Evolutionary conservation across 208 protist genomes (phyloP), one percentile per base, ranked within the genome.

Genomic region (Crithidia thermophila): DNA sequence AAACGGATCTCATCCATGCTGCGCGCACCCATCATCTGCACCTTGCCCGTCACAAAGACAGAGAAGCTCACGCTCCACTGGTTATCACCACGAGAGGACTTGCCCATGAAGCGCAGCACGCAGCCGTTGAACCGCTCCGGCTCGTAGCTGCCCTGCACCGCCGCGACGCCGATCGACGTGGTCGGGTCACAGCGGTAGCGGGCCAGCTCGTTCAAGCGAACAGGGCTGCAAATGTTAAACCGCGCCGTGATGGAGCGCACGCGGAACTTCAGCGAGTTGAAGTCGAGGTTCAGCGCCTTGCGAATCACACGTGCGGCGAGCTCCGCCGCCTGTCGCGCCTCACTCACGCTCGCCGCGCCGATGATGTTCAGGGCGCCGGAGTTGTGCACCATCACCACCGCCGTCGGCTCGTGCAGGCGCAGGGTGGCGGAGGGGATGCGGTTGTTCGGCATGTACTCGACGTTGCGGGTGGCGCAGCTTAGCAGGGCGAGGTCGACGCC

Each of bases 41-140:
- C 75, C 56, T 96, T 96, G 0, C 91, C 91, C 39, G 84, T 96
- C 28, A 94, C 91, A 68, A 88, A 94, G 42, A 96, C 86, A 10
- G 65, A 81, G 58, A 81, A 90, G 43, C 69, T 91, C 4, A 93
- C 85, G 5, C 76, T 75, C 88, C 91, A 96, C 36, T 67, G 49
- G 46, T 95, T 95, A 25, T 77, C 60, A 0, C 52, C 52, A 7
- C 63, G 53, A 14, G 42, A 25, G 4, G 84, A 85, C 50, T 74
- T 85, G 16, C 91, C 88, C 3, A 78, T 31, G 2, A 96, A 75
- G 21, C 84, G 81, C 18, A 96, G 51, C 9, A 88, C 71, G 46
- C 88, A 94, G n/a, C 82, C 91, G 69, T 79, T 87, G 58, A 93
- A 93, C 20, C 88, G 80, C 74, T 96, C 88, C 13, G 91, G 91